These are phyloP conservation scores for Raffaelea albimanens DNA, from an alignment of 2,329 filamentous ascomycete species.

Conservation along the genomic window DNA sequence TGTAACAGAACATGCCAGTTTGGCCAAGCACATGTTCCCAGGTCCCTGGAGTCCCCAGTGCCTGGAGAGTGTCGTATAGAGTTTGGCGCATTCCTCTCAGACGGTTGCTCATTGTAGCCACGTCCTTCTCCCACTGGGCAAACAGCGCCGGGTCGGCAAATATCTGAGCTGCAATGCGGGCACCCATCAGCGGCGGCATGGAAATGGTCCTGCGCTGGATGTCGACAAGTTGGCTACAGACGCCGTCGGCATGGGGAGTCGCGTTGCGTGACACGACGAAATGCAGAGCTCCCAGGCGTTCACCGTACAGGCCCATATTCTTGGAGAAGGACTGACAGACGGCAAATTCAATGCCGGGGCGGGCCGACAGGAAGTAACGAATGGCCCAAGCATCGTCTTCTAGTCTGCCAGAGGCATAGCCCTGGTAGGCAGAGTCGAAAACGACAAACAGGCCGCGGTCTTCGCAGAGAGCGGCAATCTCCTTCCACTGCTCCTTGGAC, in stretches of 20 bases:
- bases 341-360: not conserved
- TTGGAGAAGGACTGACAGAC: not conserved
- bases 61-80: not conserved
- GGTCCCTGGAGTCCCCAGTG: not conserved
- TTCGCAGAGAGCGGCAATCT: not conserved
- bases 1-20: not conserved
- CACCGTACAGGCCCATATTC: not conserved
- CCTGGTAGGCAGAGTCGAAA: slow-evolving; percentile 1
- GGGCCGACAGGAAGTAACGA: not conserved
- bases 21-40: not conserved
- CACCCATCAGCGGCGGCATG: not conserved
- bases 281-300: not conserved
- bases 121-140: not conserved
- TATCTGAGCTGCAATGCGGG: not conserved
- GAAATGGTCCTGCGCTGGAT: not conserved
- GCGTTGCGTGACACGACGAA: not conserved
- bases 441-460: not conserved
- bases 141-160: not conserved
- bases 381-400: not conserved
- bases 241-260: not conserved
- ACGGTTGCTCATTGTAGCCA: not conserved
- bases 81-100: not conserved
- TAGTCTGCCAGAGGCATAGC: not conserved
- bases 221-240: not conserved
- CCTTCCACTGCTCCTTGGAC: slow-evolving; percentile 1